Conservation (phyloP, 2,329 filamentous ascomycete species). For the Leptodontidium sp. region DNA sequence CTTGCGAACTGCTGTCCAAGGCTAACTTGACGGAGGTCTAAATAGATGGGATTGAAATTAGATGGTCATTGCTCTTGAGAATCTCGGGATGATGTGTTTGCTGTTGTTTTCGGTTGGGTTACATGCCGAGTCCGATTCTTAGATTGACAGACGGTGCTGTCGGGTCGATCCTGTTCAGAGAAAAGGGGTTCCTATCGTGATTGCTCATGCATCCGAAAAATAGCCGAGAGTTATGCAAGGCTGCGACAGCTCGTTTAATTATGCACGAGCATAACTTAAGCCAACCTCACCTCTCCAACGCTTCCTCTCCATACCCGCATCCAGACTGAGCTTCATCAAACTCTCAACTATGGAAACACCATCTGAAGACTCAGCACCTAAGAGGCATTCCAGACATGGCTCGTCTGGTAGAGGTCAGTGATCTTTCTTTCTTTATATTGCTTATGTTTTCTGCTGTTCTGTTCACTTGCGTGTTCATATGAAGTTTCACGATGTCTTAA, state of each 20-base stretch:
- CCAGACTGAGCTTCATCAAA: conserved; percentile 13
- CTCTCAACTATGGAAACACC: conserved; percentile 33
- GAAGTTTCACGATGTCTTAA: neutral
- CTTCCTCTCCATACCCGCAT: neutral
- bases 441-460: conserved; percentile 1
- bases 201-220: neutral
- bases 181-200: neutral
- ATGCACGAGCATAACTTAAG: conserved; percentile 9
- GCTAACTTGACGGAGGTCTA: no score
- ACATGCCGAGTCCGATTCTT: no score
- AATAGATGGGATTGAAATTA: no score
- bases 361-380: conserved; percentile 33
- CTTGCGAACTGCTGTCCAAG: no score
- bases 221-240: neutral
- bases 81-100: no score
- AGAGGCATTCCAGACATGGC: conserved; percentile 37
- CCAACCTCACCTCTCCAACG: conserved; percentile 8
- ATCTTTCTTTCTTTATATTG: neutral
- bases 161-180: neutral
- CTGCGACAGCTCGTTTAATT: neutral
- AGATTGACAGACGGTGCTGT: neutral
- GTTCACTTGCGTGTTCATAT: conserved; percentile 9
- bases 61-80: no score
- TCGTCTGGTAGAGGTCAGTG: conserved; percentile 40
- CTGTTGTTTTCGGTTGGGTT: no score